These are phyloP conservation scores for Pseudopithomyces chartarum DNA, from an alignment of 2,329 filamentous ascomycete species.

Conservation along the genomic window DNA sequence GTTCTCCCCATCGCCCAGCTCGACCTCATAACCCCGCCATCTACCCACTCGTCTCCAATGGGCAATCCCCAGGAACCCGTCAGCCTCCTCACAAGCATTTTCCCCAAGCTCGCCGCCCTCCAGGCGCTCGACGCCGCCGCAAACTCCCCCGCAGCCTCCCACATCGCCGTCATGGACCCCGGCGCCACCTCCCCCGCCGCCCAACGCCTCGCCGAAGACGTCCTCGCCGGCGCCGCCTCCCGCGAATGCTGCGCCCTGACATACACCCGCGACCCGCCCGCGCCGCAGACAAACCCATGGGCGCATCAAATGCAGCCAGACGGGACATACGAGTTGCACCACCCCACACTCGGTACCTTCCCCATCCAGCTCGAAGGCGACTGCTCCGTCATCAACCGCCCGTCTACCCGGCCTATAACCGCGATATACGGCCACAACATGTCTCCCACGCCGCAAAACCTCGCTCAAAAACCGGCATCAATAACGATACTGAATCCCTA, in stretches of 20 bases:
- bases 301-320: conserved; percentile 42
- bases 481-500: conserved; percentile 47
- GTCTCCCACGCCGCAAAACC: conserved; percentile 42
- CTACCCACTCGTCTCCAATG: conserved; percentile 30
- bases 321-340: conserved; percentile 52
- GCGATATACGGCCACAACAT: conserved; percentile 46
- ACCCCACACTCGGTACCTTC: conserved; percentile 51
- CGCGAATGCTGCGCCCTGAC: conserved; percentile 72
- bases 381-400: conserved; percentile 46
- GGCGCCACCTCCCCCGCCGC: conserved; percentile 66
- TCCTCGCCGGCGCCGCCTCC: conserved; percentile 66
- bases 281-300: conserved; percentile 44
- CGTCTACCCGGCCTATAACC: conserved; percentile 44
- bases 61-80: conserved; percentile 37
- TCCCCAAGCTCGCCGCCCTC: conserved; percentile 54
- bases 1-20: conserved; percentile 48
- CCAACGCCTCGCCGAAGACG: conserved; percentile 63
- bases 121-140: conserved; percentile 52
- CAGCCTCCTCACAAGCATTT: conserved; percentile 48
- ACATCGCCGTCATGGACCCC: conserved; percentile 71
- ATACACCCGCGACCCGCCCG: conserved; percentile 57
- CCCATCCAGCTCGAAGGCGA: conserved; percentile 49
- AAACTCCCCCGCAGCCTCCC: conserved; percentile 50
- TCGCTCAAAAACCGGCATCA: conserved; percentile 31
- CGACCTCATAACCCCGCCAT: conserved; percentile 44